Conservation (phyloP, 768 basidiomycete genomes). For the Boletus subcaerulescens region DNA sequence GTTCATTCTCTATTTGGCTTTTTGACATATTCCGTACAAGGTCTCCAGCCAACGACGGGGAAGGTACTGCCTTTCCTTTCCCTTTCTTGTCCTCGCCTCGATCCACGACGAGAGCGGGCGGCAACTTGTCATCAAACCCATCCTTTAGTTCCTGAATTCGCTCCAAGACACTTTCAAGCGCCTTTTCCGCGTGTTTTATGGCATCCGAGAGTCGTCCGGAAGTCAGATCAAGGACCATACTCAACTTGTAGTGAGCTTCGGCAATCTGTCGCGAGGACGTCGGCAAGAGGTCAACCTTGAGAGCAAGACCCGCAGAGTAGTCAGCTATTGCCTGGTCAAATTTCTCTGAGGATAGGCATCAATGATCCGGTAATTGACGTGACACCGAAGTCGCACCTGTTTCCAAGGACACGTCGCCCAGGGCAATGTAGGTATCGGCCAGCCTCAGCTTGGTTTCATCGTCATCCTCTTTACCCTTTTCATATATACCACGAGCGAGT, state of each 20-base stretch:
- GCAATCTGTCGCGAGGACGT: conserved; percentile 91
- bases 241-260: conserved; percentile 91
- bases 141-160: conserved; percentile 61
- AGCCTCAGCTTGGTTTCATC: conserved; percentile 73
- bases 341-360: conserved; percentile 59
- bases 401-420: conserved; percentile 96
- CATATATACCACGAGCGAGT: conserved; percentile 83
- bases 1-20: conserved; percentile 71
- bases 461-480: conserved; percentile 56
- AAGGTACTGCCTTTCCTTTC: conserved; percentile 70
- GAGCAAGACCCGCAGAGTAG: conserved; percentile 71
- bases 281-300: conserved; percentile 75
- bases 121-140: conserved; percentile 36
- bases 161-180: conserved; percentile 71
- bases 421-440: conserved; percentile 85
- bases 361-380: not conserved
- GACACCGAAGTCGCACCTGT: conserved; percentile 60
- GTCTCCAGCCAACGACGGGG: conserved; percentile 40
- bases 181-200: conserved; percentile 76
- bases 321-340: conserved; percentile 93
- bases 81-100: conserved; percentile 49
- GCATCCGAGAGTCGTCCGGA: conserved; percentile 81
- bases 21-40: conserved; percentile 64
- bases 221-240: conserved; percentile 89
- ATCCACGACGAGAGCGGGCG: conserved; percentile 31